A percentile compares a stretch with the other conserved stretches of the same genome.
Conservation (phyloP, 768 basidiomycete genomes). For the Amanita brunnescens region DNA sequence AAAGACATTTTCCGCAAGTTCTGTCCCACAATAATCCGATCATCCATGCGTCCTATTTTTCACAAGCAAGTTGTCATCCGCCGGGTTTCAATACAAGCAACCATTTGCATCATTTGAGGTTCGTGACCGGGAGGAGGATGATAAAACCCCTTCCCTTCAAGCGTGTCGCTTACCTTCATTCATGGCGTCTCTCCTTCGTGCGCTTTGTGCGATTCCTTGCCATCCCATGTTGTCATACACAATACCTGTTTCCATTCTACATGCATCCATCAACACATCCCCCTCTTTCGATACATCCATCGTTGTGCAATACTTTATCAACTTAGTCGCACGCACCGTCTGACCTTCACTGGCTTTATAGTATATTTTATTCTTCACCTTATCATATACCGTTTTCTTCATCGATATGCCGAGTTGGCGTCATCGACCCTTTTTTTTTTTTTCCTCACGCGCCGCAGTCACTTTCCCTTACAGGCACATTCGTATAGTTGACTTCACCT, state of each 20-base stretch:
- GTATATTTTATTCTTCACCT: slow-evolving; percentile 83
- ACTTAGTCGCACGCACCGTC: slow-evolving; percentile 22
- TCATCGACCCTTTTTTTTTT: slow-evolving; percentile 24
- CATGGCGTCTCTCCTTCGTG: neutral
- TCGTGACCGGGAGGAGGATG: neutral
- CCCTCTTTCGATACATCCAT: slow-evolving; percentile 48
- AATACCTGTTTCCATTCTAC: slow-evolving; percentile 19
- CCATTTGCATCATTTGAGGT: neutral
- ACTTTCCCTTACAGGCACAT: slow-evolving; percentile 10
- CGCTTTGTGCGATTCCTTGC: slow-evolving; percentile 13
- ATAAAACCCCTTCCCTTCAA: neutral
- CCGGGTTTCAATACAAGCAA: slow-evolving; percentile 23
- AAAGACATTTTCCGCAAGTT: slow-evolving; percentile 54
- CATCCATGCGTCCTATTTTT: slow-evolving; percentile 60
- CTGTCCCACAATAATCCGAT: slow-evolving; percentile 54
- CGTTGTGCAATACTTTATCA: slow-evolving; percentile 32
- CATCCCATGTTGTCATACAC: slow-evolving; percentile 14
- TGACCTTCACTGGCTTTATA: slow-evolving; percentile 39
- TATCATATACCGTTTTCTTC: slow-evolving; percentile 46
- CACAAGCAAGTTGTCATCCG: slow-evolving; percentile 55
- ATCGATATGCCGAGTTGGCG: slow-evolving; percentile 24
- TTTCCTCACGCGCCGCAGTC: slow-evolving; percentile 13
- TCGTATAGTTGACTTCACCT: slow-evolving; percentile 5
- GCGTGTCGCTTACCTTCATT: slow-evolving; percentile 9
- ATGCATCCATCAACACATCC: slow-evolving; percentile 36